A percentile compares a stretch with the other conserved stretches of the same genome.
phyloP scores from a whole-genome alignment of 2,329 filamentous ascomycete species.

The Colletotrichum kahawae region DNA sequence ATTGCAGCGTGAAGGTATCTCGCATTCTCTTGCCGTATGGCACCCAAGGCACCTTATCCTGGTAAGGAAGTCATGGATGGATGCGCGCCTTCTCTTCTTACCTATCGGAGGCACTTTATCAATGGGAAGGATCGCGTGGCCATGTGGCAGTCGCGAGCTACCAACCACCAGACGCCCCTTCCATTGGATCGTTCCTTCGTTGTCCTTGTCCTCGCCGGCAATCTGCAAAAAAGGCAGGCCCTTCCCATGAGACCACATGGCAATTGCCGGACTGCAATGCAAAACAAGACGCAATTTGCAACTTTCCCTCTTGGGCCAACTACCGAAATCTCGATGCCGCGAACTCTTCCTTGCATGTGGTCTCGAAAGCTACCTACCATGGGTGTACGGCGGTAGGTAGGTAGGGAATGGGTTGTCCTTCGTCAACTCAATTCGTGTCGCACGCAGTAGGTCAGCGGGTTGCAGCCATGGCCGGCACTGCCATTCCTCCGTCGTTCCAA shows the following conservation, averaged over 20 bases:
- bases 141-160: not conserved
- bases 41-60: not conserved
- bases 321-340: not conserved
- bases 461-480: not conserved
- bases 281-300: not conserved
- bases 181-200: not conserved
- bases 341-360: not conserved
- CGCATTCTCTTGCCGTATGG: not conserved
- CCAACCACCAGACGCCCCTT: not conserved
- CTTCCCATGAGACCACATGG: not conserved
- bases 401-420: not conserved
- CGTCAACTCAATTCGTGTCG: not conserved
- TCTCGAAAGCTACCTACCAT: not conserved
- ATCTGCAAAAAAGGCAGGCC: not conserved
- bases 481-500: not conserved
- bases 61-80: not conserved
- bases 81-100: not conserved
- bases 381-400: too few relatives aligned
- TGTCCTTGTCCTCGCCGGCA: not conserved
- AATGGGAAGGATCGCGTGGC: not conserved
- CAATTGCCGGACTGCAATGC: not conserved
- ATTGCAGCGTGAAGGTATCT: not conserved
- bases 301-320: not conserved
- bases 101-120: not conserved
- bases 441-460: not conserved